These are phyloP conservation scores for Paspalum notatum DNA, from an alignment of 176 grass and related monocot species.

Conservation along the genomic window DNA sequence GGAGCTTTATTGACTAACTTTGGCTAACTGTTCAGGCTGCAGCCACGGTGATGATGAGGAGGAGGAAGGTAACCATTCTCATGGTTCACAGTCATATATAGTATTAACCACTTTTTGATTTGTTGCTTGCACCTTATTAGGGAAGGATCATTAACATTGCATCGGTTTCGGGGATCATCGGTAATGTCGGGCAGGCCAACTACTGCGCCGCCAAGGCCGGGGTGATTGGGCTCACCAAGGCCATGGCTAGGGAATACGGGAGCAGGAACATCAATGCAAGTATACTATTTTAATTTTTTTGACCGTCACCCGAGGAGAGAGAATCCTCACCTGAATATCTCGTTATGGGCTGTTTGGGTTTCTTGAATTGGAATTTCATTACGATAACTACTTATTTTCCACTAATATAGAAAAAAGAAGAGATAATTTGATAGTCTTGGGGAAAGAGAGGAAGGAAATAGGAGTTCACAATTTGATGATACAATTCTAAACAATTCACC, in stretches of 20 bases:
- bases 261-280: slow-evolving; percentile 94
- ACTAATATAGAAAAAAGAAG: too few species aligned
- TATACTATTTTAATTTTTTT: too few species aligned
- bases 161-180: slow-evolving; percentile 83
- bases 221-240: slow-evolving; percentile 92
- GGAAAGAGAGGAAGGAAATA: too few species aligned
- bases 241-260: slow-evolving; percentile 86
- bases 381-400: too few species aligned
- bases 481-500: too few species aligned
- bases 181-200: slow-evolving; percentile 86
- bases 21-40: slow-evolving; percentile 56
- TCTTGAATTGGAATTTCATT: too few species aligned
- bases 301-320: too few species aligned
- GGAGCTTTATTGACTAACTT: not conserved
- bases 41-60: slow-evolving; percentile 81
- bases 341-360: too few species aligned
- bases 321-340: too few species aligned
- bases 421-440: too few species aligned
- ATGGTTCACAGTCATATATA: not conserved
- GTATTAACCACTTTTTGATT: not conserved
- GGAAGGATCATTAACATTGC: slow-evolving; percentile 91
- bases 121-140: slow-evolving; percentile 17
- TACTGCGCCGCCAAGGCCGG: slow-evolving; percentile 94
- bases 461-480: too few species aligned
- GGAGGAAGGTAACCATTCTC: slow-evolving; percentile 60